These are phyloP conservation scores for Kokia cookei DNA, from an alignment of 441 rosid species.

Conservation along the genomic window DNA sequence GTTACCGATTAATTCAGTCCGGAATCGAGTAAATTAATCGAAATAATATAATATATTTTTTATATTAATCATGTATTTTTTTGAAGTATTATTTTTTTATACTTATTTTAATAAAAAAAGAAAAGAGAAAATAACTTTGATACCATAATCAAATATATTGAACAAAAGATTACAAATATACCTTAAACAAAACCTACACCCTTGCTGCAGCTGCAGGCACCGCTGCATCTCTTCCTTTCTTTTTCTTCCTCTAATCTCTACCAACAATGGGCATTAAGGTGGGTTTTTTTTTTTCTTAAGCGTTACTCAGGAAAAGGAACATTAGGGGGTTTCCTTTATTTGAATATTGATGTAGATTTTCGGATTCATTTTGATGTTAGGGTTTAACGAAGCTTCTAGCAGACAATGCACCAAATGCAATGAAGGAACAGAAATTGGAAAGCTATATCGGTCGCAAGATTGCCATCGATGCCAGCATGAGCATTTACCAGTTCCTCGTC, in stretches of 20 bases:
- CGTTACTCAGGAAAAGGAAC: not conserved
- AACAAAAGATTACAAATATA: no score
- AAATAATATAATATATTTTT: no score
- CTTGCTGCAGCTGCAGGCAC: not conserved
- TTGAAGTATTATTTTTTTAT: no score
- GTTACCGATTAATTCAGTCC: no score
- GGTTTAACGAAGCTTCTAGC: constrained; percentile 92
- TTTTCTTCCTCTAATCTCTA: not conserved
- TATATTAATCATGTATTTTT: no score
- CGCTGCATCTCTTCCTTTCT: not conserved
- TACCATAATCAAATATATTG: no score
- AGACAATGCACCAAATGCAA: constrained; percentile 73
- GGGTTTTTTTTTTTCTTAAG: not conserved
- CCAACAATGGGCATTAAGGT: constrained; percentile 10
- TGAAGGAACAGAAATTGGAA: constrained; percentile 86
- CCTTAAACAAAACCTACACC: not conserved
- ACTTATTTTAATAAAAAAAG: no score
- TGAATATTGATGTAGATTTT: not conserved
- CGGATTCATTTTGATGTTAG: constrained; percentile 25
- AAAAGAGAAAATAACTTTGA: no score
- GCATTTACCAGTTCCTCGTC: constrained; percentile 86
- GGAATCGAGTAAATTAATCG: no score
- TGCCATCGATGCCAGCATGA: constrained; percentile 95
- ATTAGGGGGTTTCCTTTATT: not conserved
- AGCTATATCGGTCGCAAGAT: constrained; percentile 82